phyloP scores from a whole-genome alignment of 345 rosid genomes.

The Schrenkiella parvula region DNA sequence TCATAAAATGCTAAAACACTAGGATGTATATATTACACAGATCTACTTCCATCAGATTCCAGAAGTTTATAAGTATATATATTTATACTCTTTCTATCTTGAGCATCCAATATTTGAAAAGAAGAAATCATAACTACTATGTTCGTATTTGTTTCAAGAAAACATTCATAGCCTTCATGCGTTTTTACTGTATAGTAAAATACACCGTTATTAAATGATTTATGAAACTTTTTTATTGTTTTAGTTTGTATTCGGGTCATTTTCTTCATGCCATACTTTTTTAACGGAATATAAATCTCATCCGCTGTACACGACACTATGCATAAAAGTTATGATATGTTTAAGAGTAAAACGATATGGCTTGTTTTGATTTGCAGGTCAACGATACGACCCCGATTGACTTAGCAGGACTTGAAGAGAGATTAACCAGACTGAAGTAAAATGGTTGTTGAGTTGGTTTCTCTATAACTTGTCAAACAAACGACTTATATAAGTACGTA shows the following conservation, averaged over 20 bases:
- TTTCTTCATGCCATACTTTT: background rate
- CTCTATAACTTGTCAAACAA: background rate
- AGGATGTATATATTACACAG: background rate
- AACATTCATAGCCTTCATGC: background rate
- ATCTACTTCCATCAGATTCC: background rate
- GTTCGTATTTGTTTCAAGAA: background rate
- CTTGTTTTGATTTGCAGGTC: conserved; percentile 39
- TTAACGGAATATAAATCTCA: background rate
- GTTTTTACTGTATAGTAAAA: background rate
- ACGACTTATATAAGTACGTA: background rate
- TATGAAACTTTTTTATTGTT: background rate
- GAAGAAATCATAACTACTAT: background rate
- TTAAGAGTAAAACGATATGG: background rate
- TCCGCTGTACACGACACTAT: background rate
- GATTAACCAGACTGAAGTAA: conserved; percentile 22
- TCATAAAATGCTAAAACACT: background rate
- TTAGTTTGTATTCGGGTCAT: background rate
- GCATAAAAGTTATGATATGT: background rate
- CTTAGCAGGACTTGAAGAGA: conserved; percentile 23
- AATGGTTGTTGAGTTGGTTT: conserved; percentile 3
- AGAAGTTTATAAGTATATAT: background rate
- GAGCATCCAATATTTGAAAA: background rate
- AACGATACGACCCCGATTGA: conserved; percentile 30
- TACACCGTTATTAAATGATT: background rate
- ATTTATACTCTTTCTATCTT: background rate